phyloP scores from a whole-genome alignment of 176 grass and related monocot species.

The Aechmea fasciata region DNA sequence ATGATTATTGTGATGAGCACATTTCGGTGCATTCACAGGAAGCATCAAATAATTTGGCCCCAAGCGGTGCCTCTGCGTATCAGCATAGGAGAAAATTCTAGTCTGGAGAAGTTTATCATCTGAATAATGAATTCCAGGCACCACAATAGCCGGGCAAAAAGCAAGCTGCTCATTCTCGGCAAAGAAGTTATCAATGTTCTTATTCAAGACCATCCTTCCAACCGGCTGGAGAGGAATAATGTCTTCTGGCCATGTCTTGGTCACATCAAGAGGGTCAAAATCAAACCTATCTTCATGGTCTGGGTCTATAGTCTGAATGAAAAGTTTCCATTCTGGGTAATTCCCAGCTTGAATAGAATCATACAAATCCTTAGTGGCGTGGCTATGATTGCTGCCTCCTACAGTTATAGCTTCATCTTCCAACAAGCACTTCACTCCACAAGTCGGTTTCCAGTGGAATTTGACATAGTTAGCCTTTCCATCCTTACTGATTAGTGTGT shows the following conservation, averaged over 20 bases:
- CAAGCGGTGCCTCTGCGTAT: constrained; percentile 84
- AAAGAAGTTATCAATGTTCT: constrained; percentile 85
- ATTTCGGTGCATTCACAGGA: constrained; percentile 77
- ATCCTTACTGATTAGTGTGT: constrained; percentile 59
- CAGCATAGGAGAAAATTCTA: constrained; percentile 75
- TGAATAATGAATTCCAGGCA: constrained; percentile 83
- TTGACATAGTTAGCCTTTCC: constrained; percentile 73
- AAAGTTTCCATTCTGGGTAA: constrained; percentile 80
- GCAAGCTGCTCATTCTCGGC: constrained; percentile 75
- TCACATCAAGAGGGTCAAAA: constrained; percentile 81
- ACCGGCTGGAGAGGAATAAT: constrained; percentile 71
- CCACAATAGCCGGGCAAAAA: constrained; percentile 78
- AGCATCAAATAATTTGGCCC: constrained; percentile 87
- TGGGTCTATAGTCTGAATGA: constrained; percentile 60
- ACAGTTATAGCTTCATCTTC: constrained; percentile 75
- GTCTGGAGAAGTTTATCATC: constrained; percentile 92
- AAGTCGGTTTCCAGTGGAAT: constrained; percentile 87
- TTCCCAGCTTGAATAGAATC: constrained; percentile 73
- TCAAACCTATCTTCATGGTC: constrained; percentile 71
- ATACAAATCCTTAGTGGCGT: constrained; percentile 76
- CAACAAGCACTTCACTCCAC: constrained; percentile 71
- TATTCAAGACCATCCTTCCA: constrained; percentile 84
- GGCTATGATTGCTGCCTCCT: constrained; percentile 68
- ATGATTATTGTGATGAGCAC: constrained; percentile 81
- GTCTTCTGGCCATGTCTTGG: constrained; percentile 82